phyloP scores from a whole-genome alignment of 495 filamentous ascomycete species.

The Xylaria castorea region DNA sequence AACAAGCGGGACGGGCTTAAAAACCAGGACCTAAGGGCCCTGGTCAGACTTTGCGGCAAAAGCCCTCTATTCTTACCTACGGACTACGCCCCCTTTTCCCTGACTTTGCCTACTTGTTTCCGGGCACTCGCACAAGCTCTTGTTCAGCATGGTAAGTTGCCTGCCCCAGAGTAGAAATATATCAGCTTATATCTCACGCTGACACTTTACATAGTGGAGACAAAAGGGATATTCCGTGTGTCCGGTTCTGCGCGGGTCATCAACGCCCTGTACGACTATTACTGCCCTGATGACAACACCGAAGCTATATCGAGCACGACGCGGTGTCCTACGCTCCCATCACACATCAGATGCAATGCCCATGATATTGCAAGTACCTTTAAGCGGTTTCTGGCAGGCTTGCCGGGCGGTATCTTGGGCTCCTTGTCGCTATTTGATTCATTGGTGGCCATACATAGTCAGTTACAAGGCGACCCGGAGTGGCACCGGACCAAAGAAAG shows the following conservation, averaged over 20 bases:
- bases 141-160: constrained; percentile 65
- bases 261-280: constrained; percentile 67
- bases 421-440: constrained; percentile 69
- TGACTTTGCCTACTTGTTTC: constrained; percentile 76
- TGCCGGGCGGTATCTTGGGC: constrained; percentile 79
- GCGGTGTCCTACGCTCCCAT: constrained; percentile 59
- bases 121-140: constrained; percentile 73
- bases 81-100: constrained; percentile 67
- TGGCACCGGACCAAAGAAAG: constrained; percentile 55
- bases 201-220: constrained; percentile 46
- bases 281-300: constrained; percentile 59
- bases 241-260: constrained; percentile 62
- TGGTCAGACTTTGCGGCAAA: constrained; percentile 77
- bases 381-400: constrained; percentile 70
- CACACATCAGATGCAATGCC: constrained; percentile 60
- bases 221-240: constrained; percentile 69
- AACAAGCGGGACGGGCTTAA: constrained; percentile 63
- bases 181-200: background rate
- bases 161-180: background rate
- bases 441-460: constrained; percentile 66
- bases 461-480: constrained; percentile 58
- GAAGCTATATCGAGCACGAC: constrained; percentile 58
- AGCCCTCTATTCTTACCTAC: constrained; percentile 69
- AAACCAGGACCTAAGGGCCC: constrained; percentile 65
- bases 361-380: constrained; percentile 77